A percentile compares a stretch with the other conserved stretches of the same genome.
Evolutionary conservation across 352 stramenopile genomes (phyloP).

Genomic region (Salisapilia sapeloensis): DNA sequence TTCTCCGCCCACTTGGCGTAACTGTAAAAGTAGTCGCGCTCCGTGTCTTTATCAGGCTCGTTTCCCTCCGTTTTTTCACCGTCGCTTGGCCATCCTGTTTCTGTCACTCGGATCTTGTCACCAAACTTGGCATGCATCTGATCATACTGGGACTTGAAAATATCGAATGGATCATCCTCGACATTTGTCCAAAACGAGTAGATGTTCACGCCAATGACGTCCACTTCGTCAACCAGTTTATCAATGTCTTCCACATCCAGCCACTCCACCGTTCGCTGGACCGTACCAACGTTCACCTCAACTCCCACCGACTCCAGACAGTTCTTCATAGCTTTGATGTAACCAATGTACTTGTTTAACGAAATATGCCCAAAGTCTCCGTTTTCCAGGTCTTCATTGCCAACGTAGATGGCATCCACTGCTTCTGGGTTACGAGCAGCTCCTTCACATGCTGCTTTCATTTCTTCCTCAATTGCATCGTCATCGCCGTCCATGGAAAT

Average conservation of each 20-base stretch:
- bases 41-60: conserved; percentile 10
- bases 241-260: conserved; percentile 12
- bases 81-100: conserved; percentile 34
- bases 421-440: conserved; percentile 7
- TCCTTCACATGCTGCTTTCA: conserved; percentile 10
- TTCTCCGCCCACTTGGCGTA: conserved; percentile 14
- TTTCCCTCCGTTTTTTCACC: conserved; percentile 13
- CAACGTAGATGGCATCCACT: conserved; percentile 16
- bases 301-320: conserved; percentile 7
- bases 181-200: conserved; percentile 57
- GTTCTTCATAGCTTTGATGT: conserved; percentile 13
- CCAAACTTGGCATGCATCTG: conserved; percentile 20
- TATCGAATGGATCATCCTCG: conserved; percentile 12
- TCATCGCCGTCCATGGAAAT: conserved; percentile 12
- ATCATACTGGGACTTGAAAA: conserved; percentile 29
- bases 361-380: conserved; percentile 7
- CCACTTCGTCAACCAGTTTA: conserved; percentile 8
- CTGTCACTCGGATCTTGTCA: conserved; percentile 18
- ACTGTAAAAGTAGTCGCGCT: conserved; percentile 26
- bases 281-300: conserved; percentile 15
- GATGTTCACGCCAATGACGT: conserved; percentile 37
- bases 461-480: conserved; percentile 13
- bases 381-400: conserved; percentile 22
- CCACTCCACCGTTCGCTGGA: conserved; percentile 56
- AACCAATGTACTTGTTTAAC: conserved; percentile 8